Evolutionary conservation across 2,329 filamentous ascomycete species (phyloP), one percentile per base, ranked within the genome.

Genomic region (Macrophomina pseudophaseolina): DNA sequence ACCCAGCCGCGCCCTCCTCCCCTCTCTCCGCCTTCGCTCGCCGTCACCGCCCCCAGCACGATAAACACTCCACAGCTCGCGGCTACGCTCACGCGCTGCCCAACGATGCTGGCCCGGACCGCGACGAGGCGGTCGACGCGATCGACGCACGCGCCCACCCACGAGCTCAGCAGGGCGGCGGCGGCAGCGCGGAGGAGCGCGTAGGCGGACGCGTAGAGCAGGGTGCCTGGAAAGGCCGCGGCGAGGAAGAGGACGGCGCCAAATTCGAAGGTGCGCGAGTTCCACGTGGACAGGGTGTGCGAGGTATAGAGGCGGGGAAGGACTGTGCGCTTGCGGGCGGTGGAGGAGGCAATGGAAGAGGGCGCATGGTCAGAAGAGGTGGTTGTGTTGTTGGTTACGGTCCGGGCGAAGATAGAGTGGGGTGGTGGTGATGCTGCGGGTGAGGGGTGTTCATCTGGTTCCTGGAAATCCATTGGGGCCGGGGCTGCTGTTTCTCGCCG

Each of bases 201-300:
- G 72, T 92, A 93, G n/a, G 89, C 78, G 0, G 90, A 91, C 66
- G 89, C 83, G 42, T 87, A 89, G 28, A 90, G 81, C 28, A 93
- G 79, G 0, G 89, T 91, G 0, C 81, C 71, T 0, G 81, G 81
- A 58, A 79, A 83, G 38, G 83, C 79, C 4, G 73, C 69, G 2
- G 81, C 80, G 0, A 84, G 75, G 70, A 83, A 84, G 12, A 84
- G 75, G 12, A 84, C 79, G n/a, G 82, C 79, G 40, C 80, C 81
- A 67, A 84, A 84, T 69, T 84, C 82, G 71, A 84, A 84, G 1
- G 77, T 74, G 23, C 82, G 76, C 1, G 80, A 79, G 68, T 84
- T 84, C 82, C 82, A 84, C 4, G 82, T 79, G 0, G 82, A 83
- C 1, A 84, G 76, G 40, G 79, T 78, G 65, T 84, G 82, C 0